A percentile compares a stretch with the other conserved stretches of the same genome.
Conservation (phyloP, 225 moss, liverwort and hornwort genomes). For the Straminergon stramineum region DNA sequence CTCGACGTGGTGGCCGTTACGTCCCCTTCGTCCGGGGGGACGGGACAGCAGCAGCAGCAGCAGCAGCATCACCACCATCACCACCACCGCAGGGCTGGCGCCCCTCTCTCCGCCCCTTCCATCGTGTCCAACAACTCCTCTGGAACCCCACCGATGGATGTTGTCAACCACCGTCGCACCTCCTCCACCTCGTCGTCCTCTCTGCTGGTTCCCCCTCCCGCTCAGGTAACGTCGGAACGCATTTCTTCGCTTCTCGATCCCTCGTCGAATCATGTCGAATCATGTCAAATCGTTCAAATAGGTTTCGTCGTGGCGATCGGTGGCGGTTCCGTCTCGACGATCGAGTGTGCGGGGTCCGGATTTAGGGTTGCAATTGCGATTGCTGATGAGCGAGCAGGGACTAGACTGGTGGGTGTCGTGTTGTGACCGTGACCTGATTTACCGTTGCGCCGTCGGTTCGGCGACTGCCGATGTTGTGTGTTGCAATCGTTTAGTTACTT, state of each 20-base stretch:
- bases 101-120: conserved; percentile 48
- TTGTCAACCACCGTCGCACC: conserved; percentile 21
- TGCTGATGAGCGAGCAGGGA: not conserved
- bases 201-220: not conserved
- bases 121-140: not conserved
- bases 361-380: conserved; percentile 4
- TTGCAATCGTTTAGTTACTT: not conserved
- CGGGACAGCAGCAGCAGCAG: not conserved
- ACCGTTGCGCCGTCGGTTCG: not conserved
- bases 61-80: not conserved
- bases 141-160: conserved; percentile 37
- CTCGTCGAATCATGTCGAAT: not conserved
- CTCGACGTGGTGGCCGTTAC: conserved; percentile 7
- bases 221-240: not conserved
- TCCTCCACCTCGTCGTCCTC: conserved; percentile 19
- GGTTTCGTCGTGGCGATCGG: not conserved
- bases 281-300: not conserved
- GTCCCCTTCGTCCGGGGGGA: not conserved
- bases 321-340: not conserved
- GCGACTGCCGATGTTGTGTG: not conserved
- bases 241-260: not conserved
- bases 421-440: not conserved
- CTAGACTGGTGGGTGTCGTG: not conserved
- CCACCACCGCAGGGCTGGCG: conserved; percentile 44
- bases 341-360: not conserved